Evolutionary conservation across 225 moss, liverwort and hornwort species (phyloP).

Genomic region (Marchantia polymorpha): DNA sequence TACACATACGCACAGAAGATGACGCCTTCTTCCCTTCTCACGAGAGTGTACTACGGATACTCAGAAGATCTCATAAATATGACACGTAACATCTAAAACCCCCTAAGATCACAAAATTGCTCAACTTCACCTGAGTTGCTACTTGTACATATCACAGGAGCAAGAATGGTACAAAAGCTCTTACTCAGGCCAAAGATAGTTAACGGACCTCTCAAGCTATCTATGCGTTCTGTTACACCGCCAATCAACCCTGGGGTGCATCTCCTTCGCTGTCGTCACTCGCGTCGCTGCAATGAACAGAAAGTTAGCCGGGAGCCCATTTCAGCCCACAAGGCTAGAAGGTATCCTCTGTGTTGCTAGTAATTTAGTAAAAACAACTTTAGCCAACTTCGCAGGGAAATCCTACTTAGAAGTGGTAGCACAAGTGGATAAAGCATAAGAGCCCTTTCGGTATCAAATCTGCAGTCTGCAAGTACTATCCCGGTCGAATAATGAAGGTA

Average conservation of each 20-base stretch:
- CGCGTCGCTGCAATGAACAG: slow-evolving; percentile 56
- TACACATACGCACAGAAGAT: neutral
- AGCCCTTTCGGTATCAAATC: neutral
- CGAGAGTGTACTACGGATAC: neutral
- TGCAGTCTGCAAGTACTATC: neutral
- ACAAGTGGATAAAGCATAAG: neutral
- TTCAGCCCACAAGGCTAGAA: neutral
- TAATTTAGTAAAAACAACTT: too few species aligned
- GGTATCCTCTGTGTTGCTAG: too few species aligned
- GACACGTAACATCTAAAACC: neutral
- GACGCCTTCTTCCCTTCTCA: neutral
- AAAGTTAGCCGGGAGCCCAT: slow-evolving; percentile 8
- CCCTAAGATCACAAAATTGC: slow-evolving; percentile 19
- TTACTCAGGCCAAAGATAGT: neutral
- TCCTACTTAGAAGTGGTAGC: too few species aligned
- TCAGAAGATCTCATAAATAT: neutral
- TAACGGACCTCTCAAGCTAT: neutral
- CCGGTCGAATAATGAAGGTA: neutral
- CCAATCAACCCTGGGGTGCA: slow-evolving; percentile 40
- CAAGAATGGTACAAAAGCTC: neutral
- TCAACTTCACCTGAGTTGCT: slow-evolving; percentile 7
- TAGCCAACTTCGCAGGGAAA: too few species aligned
- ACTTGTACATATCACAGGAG: neutral
- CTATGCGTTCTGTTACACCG: neutral
- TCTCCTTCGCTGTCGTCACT: slow-evolving; percentile 95